Percentiles rank a stretch among this genome's conserved stretches.
phyloP scores from a whole-genome alignment of 31 red algal genomes.

The Porphyra umbilicalis region DNA sequence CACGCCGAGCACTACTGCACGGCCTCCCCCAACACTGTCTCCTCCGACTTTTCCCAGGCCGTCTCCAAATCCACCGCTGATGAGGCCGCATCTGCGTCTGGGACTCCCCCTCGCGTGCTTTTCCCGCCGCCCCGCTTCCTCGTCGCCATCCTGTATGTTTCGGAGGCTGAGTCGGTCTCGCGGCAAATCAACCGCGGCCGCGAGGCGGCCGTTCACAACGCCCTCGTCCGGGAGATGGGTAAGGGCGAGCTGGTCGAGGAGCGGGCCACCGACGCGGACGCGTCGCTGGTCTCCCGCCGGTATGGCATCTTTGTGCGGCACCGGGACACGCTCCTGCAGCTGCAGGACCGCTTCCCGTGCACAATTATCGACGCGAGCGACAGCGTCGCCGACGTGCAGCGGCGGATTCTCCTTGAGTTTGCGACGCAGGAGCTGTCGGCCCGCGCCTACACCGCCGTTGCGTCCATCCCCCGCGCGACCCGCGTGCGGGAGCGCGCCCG shows the following conservation, averaged over 20 bases:
- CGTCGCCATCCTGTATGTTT: conserved; percentile 1
- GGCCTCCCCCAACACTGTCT: background rate
- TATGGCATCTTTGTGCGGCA: background rate
- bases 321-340: background rate
- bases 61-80: background rate
- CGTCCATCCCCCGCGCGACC: background rate
- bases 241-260: background rate
- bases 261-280: background rate
- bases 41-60: background rate
- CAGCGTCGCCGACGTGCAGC: background rate
- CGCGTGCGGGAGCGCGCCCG: background rate
- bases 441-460: background rate
- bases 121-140: background rate
- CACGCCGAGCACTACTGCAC: background rate
- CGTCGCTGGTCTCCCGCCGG: background rate
- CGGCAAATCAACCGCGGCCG: background rate
- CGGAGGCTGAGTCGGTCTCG: background rate
- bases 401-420: background rate
- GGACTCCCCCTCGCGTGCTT: background rate
- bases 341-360: background rate
- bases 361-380: background rate
- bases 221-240: background rate
- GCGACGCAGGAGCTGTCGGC: background rate
- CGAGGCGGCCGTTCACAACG: background rate
- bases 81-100: background rate